These are phyloP conservation scores for Fusarium nelsonii DNA, from an alignment of 2,329 filamentous ascomycete genomes.

Conservation along the genomic window DNA sequence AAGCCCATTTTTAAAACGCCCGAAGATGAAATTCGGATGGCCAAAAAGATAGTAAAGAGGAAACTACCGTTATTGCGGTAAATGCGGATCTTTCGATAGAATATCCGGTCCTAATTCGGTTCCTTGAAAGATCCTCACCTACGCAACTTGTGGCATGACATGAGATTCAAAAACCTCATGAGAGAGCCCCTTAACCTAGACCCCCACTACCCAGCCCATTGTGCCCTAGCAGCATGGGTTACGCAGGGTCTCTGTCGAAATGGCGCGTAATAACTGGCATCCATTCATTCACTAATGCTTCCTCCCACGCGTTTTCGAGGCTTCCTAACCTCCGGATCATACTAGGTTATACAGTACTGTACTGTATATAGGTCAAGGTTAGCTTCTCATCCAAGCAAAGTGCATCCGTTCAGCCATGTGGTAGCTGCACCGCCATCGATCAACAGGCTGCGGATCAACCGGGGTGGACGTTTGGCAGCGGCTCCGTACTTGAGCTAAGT, in stretches of 20 bases:
- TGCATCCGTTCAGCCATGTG: constrained; percentile 40
- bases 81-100: constrained; percentile 31
- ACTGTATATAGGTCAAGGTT: not conserved
- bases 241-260: constrained; percentile 8
- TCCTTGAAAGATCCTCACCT: constrained; percentile 26
- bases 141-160: constrained; percentile 20
- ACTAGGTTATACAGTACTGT: not conserved
- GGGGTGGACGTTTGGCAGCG: constrained; percentile 41
- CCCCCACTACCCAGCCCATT: not conserved
- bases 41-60: constrained; percentile 16
- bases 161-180: constrained; percentile 30
- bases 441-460: constrained; percentile 38
- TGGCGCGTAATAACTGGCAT: not conserved
- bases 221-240: constrained; percentile 4
- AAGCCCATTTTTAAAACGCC: constrained; percentile 33
- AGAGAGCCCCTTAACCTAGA: constrained; percentile 18
- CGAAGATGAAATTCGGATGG: not conserved
- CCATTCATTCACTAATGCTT: constrained; percentile 19
- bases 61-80: constrained; percentile 27
- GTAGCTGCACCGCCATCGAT: constrained; percentile 24
- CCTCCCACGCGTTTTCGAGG: constrained; percentile 25
- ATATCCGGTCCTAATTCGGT: constrained; percentile 34
- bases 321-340: constrained; percentile 11
- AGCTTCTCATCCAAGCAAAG: constrained; percentile 24
- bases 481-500: constrained; percentile 43